Evolutionary conservation across 2,329 filamentous ascomycete genomes (phyloP), one percentile per base, ranked within the genome.

Genomic region (Cladosporium sphaerospermum): DNA sequence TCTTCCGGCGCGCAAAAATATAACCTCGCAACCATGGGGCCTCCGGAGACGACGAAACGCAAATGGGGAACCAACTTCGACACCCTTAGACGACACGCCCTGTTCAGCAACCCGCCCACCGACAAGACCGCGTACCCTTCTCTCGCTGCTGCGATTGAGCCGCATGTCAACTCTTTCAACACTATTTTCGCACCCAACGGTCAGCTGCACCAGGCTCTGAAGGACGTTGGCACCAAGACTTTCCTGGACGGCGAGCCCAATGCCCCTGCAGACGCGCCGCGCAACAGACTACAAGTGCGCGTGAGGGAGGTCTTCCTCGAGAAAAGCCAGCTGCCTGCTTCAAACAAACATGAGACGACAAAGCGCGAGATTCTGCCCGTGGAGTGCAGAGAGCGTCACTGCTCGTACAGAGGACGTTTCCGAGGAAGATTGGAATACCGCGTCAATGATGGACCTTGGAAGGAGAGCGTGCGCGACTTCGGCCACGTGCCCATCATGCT

Each of bases 121-220:
- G 91, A 97, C 68, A 86, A 83, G 62, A 87, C 87, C 9, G 89
- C 92, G 55, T 97, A 95, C 67, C 93, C 93, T 11, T 81, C 87
- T 18, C 82, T 99, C 45, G 86, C 91, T 63, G 81, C 81, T 56
- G 88, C 92, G n/a, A 84, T 97, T 55, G 80, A 88, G 60, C 93
- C 93, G 46, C 93, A 99, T 71, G 86, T 97, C 63, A 85, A 96
- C 65, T 93, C 93, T 6, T 99, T 96, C 81, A 96, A 99, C 75
- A 84, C 84, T 49, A 78, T 97, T 45, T 95, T 96, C 67, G 81
- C 84, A 32, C 77, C 79, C 54, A 79, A 85, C 70, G 89, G 88
- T 50, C 75, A 86, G 49, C 69, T 99, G 51, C 81, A 86, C 46
- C 84, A 89, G 59, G 90, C 80, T 10, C 70, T 97, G 56, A 82